These are phyloP conservation scores for Aegilops speltoides DNA, from an alignment of 176 grass and related monocot species.

Conservation along the genomic window DNA sequence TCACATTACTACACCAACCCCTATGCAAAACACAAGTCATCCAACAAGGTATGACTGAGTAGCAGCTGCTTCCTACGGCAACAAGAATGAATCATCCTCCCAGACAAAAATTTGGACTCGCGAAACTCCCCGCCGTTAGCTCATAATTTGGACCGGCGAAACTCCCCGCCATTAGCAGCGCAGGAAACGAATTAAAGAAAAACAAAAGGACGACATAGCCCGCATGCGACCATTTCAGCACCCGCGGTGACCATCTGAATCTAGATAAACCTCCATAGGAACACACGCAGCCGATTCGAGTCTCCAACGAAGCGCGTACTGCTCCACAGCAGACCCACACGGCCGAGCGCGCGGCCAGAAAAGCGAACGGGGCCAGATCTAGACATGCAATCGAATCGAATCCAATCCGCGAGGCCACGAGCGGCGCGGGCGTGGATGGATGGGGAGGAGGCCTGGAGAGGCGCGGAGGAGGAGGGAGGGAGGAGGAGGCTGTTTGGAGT, in stretches of 20 bases:
- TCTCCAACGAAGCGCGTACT: not conserved
- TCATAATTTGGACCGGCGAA: not conserved
- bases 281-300: not conserved
- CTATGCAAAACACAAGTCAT: not conserved
- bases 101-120: not conserved
- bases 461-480: not conserved
- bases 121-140: not conserved
- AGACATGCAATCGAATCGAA: not conserved
- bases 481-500: constrained; percentile 14
- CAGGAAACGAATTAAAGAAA: not conserved
- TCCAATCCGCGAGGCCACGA: not conserved
- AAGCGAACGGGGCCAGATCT: not conserved
- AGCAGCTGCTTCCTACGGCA: not conserved
- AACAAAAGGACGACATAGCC: not conserved
- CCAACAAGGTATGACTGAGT: not conserved
- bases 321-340: not conserved
- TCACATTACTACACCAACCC: not conserved
- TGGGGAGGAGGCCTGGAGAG: not conserved
- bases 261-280: not conserved
- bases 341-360: not conserved
- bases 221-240: not conserved
- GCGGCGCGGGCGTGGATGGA: not conserved
- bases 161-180: too few relatives aligned
- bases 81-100: not conserved
- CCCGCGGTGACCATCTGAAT: not conserved